These are phyloP conservation scores for Claviceps cyperi DNA, from an alignment of 2,329 filamentous ascomycete genomes.

Conservation along the genomic window DNA sequence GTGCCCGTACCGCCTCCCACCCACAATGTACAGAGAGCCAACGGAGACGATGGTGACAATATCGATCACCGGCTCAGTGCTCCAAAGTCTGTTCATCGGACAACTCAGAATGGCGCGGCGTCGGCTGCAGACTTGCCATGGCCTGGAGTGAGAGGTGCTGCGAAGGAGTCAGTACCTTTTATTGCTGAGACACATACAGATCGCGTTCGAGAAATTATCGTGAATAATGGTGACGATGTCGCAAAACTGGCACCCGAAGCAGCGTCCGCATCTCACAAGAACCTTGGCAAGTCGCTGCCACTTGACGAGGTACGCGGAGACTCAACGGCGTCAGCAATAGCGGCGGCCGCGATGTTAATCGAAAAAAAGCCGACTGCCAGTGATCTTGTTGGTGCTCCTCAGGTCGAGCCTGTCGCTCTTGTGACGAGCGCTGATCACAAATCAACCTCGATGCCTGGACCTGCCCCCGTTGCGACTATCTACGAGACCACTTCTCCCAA, in stretches of 20 bases:
- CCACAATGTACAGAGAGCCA: constrained; percentile 8
- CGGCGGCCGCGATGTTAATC: not conserved
- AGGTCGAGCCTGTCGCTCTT: not conserved
- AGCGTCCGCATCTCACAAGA: constrained; percentile 7
- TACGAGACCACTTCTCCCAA: too few species aligned
- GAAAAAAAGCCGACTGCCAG: not conserved
- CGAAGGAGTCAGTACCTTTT: constrained; percentile 10
- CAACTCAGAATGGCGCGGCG: constrained; percentile 20
- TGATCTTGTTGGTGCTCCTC: not conserved
- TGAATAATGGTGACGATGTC: constrained; percentile 13
- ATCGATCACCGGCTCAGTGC: constrained; percentile 8
- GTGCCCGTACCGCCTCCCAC: not conserved
- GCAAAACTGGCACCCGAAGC: constrained; percentile 10
- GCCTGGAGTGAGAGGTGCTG: constrained; percentile 19
- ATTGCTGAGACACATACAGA: constrained; percentile 9
- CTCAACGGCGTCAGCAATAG: not conserved
- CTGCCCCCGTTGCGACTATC: not conserved
- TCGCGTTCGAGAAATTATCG: constrained; percentile 12
- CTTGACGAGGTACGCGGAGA: constrained; percentile 3
- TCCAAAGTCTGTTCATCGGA: constrained; percentile 22
- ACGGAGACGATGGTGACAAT: constrained; percentile 6
- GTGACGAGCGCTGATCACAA: not conserved
- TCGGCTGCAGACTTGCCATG: constrained; percentile 21
- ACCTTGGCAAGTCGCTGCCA: constrained; percentile 4
- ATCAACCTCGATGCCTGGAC: constrained; percentile 1